A percentile compares a stretch with the other conserved stretches of the same genome.
phyloP scores from a whole-genome alignment of 176 grass and related monocot species.

The Ensete glaucum region DNA sequence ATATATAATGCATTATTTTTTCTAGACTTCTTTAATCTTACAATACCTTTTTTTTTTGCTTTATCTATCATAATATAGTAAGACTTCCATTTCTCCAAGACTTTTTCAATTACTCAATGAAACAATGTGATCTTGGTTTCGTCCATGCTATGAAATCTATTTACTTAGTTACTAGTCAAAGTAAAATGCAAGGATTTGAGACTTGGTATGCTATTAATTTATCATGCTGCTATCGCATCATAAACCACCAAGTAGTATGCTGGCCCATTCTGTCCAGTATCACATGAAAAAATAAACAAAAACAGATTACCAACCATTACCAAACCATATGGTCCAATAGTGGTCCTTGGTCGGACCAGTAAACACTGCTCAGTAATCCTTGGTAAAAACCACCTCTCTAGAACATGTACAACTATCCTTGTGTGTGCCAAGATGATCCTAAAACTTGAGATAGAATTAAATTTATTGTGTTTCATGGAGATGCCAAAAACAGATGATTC shows the following conservation, averaged over 20 bases:
- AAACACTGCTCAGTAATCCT: too few species aligned
- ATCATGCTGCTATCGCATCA: too few species aligned
- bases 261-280: too few species aligned
- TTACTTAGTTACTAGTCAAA: not conserved
- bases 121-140: not conserved
- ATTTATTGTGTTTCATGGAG: too few species aligned
- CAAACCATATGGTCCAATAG: too few species aligned
- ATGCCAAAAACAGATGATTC: too few species aligned
- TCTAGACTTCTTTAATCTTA: not conserved
- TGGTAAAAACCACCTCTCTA: not conserved
- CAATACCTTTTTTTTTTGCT: not conserved
- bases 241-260: too few species aligned
- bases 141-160: not conserved
- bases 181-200: not conserved
- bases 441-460: not conserved
- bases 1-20: not conserved
- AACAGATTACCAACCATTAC: too few species aligned
- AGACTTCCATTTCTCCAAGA: not conserved
- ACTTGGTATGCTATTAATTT: too few species aligned
- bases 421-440: not conserved
- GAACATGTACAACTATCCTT: not conserved
- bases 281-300: too few species aligned
- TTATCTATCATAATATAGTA: not conserved
- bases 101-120: not conserved
- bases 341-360: too few species aligned